Evolutionary conservation across 768 basidiomycete genomes (phyloP).

Genomic region (Pulveroboletus sp.): DNA sequence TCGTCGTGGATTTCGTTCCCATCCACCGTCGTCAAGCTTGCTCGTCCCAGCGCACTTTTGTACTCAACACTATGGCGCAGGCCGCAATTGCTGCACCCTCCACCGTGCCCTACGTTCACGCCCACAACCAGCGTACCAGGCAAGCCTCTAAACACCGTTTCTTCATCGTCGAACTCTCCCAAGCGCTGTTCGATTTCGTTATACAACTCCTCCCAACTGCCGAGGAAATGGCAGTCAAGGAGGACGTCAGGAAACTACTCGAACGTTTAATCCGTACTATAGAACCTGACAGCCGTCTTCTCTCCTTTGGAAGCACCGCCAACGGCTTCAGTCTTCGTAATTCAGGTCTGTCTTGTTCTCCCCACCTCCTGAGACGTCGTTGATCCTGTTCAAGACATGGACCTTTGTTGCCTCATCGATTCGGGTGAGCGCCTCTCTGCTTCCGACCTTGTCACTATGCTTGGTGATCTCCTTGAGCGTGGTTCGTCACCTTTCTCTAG

Average conservation of each 20-base stretch:
- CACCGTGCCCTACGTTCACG: constrained; percentile 23
- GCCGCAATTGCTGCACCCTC: constrained; percentile 21
- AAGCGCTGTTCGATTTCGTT: constrained; percentile 91
- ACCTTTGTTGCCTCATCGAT: constrained; percentile 95
- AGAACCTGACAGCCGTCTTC: constrained; percentile 84
- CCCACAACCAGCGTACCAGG: constrained; percentile 35
- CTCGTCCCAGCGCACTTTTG: constrained; percentile 4
- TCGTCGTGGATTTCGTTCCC: constrained; percentile 27
- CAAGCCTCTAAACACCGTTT: constrained; percentile 54
- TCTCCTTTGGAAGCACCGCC: constrained; percentile 95
- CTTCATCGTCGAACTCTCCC: constrained; percentile 76
- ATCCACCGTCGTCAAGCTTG: constrained; percentile 10
- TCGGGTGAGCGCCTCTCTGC: constrained; percentile 76
- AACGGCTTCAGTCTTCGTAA: constrained; percentile 97
- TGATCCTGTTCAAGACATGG: constrained; percentile 74
- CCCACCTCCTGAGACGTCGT: constrained; percentile 1
- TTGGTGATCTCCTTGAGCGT: constrained; percentile 89
- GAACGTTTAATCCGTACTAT: constrained; percentile 95
- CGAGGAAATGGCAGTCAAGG: constrained; percentile 92
- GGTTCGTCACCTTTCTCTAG: constrained; percentile 51
- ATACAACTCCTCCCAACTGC: constrained; percentile 86
- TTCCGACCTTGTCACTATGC: constrained; percentile 88
- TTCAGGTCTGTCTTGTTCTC: constrained; percentile 58
- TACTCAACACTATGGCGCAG: constrained; percentile 26
- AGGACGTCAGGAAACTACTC: constrained; percentile 91